Evolutionary conservation across 257 asterid species (phyloP).

Genomic region (Solanum sejunctum): DNA sequence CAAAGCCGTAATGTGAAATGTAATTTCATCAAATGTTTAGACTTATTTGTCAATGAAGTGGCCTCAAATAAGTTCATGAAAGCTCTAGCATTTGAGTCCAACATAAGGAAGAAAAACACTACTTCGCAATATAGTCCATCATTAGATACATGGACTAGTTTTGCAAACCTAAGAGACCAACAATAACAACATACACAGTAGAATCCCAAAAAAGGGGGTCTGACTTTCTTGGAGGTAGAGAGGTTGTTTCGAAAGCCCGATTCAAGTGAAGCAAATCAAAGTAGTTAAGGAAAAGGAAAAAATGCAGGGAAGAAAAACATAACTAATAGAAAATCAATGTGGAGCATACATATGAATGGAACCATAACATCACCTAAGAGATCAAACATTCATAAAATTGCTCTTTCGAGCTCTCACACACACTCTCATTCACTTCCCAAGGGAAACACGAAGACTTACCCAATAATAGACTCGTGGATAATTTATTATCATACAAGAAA

Average conservation of each 20-base stretch:
- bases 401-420: not conserved
- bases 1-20: not conserved
- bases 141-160: not conserved
- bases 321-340: not conserved
- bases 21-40: not conserved
- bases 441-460: not conserved
- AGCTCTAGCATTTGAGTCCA: not conserved
- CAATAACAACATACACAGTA: not conserved
- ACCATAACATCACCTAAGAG: not conserved
- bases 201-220: not conserved
- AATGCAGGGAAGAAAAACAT: not conserved
- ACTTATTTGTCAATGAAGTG: not conserved
- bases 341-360: not conserved
- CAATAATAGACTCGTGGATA: not conserved
- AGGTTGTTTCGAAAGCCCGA: not conserved
- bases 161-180: not conserved
- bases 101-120: not conserved
- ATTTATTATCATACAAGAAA: not conserved
- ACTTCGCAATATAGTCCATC: not conserved
- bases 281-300: not conserved
- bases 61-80: not conserved
- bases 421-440: not conserved
- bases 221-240: not conserved
- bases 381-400: not conserved
- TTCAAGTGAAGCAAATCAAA: not conserved